These are phyloP conservation scores for Ceratocystis papillata DNA, from an alignment of 2,329 filamentous ascomycete genomes.

Conservation along the genomic window DNA sequence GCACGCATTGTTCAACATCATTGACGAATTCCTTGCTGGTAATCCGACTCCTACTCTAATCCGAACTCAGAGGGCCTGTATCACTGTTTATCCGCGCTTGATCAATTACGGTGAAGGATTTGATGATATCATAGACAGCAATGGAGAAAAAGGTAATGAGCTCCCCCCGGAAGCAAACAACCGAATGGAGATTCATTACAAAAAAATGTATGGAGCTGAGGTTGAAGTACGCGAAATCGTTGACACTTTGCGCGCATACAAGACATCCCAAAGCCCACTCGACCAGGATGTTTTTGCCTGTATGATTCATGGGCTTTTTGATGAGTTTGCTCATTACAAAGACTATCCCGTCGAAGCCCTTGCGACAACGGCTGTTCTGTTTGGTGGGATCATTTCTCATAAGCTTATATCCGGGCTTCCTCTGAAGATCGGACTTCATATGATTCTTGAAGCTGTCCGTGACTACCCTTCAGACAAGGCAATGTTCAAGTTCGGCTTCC, in stretches of 20 bases:
- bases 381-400: slow-evolving; percentile 91
- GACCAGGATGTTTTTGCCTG: slow-evolving; percentile 95
- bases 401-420: slow-evolving; percentile 83
- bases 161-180: slow-evolving; percentile 68
- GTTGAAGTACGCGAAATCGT: slow-evolving; percentile 79
- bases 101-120: slow-evolving; percentile 95
- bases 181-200: slow-evolving; percentile 96
- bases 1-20: slow-evolving; percentile 63
- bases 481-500: slow-evolving; percentile 97
- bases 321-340: slow-evolving; percentile 90
- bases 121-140: slow-evolving; percentile 81
- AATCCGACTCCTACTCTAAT: slow-evolving; percentile 58
- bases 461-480: slow-evolving; percentile 72
- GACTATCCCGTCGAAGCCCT: slow-evolving; percentile 94
- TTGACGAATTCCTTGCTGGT: slow-evolving; percentile 58
- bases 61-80: slow-evolving; percentile 71
- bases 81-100: slow-evolving; percentile 82
- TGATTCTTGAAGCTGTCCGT: slow-evolving; percentile 93
- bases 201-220: slow-evolving; percentile 92
- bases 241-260: slow-evolving; percentile 72
- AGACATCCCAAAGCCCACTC: slow-evolving; percentile 68
- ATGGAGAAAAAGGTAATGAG: slow-evolving; percentile 69
- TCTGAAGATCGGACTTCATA: slow-evolving; percentile 84
- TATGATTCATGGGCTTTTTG: slow-evolving; percentile 96
- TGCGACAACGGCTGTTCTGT: slow-evolving; percentile 89